Evolutionary conservation across 345 rosid species (phyloP), one percentile per base, ranked within the genome.

Genomic region (Mercurialis annua): DNA sequence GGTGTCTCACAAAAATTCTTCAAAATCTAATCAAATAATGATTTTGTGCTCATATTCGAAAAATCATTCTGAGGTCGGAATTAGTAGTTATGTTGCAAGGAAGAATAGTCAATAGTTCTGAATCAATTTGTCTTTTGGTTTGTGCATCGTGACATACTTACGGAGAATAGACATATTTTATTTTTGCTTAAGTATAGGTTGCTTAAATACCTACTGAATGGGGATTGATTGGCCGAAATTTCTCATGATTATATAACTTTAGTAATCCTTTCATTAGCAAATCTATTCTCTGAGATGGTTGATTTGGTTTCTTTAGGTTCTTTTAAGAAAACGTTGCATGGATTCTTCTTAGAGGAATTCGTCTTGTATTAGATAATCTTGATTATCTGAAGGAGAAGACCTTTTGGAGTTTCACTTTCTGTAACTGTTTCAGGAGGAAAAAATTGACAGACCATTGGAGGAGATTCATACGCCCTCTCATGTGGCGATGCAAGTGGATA

Each of bases 401-500:
- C 47, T 0, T 48, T 58, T 34, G 51, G 16, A 26, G 31, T 46
- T 57, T 21, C 9, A 8, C 27, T 40, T 5, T 40, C 18, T 23
- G 44, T 23, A 14, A 6, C 26, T 2, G 44, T 63, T 33, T 48
- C 69, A 76, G 79, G 72, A 71, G 64, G 69, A 76, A 66, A 71
- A 76, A 50, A 34, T 55, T 76, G 65, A 76, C 79, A 26, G 79
- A 76, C 6, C 75, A 76, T 18, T 76, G 79, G 79, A 71, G 72
- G 68, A 70, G 75, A 48, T 76, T 76, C 56, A 70, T 76, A 44
- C 75, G 64, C 24, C 79, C 79, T 29, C 47, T 76, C 15, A 76
- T 76, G 79, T 76, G 79, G 79, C 71, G 79, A 47, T 71, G 71
- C 42, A 76, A 76, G 71, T 76, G 79, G 79, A 29, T 66, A 54